Base-by-base conservation (phyloP, 2,329 filamentous ascomycete genomes). In the Bipolaris gigantea region DNA sequence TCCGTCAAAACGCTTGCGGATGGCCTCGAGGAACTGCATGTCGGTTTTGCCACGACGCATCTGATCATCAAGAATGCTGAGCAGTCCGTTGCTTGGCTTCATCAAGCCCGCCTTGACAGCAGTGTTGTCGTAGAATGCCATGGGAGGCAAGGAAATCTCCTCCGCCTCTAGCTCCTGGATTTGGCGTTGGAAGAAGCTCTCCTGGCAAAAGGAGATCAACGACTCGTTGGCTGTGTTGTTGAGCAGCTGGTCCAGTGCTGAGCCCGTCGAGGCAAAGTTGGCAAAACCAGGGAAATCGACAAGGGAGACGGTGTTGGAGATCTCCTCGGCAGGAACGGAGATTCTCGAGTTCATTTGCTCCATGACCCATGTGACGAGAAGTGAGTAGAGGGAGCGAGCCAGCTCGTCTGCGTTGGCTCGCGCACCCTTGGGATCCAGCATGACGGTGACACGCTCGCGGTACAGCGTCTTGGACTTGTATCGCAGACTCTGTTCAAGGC, bases 381-480 rank as follows among this genome's bases (percentile, higher is more conserved):
- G 85, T 5, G 92, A 93, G 77, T 99, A 99, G 0, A 99, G 79
- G 0, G 93, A 97, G 47, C 93, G 85, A 4, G 94, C 92, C 44
- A 99, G 84, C 75, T 97, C 94, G 69, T 97, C 92, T 15, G 94
- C 94, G 64, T 97, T 97, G 35, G 86, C 88, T 46, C 92, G 88
- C 41, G 94, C 94, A 35, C 94, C 94, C 53, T 86, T 87, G 6
- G 93, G 90, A 70, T 99, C 94, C 32, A 99, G 83, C 92, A 99
- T 96, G 61, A 99, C 90, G 0, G 94, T 99, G n/a, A 99, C 94
- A 50, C 94, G 88, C 79, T 99, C 94, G 60, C 92, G 89, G 70
- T 95, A 90, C 52, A 99, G 88, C 64, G 94, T 97, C 81, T 96
- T 97, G 18, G 92, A 97, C 78, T 96, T 95, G 80, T 97, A 96